These are phyloP conservation scores for Nannochloropsis granulata DNA, from an alignment of 108 stramenopile genomes.

Conservation along the genomic window DNA sequence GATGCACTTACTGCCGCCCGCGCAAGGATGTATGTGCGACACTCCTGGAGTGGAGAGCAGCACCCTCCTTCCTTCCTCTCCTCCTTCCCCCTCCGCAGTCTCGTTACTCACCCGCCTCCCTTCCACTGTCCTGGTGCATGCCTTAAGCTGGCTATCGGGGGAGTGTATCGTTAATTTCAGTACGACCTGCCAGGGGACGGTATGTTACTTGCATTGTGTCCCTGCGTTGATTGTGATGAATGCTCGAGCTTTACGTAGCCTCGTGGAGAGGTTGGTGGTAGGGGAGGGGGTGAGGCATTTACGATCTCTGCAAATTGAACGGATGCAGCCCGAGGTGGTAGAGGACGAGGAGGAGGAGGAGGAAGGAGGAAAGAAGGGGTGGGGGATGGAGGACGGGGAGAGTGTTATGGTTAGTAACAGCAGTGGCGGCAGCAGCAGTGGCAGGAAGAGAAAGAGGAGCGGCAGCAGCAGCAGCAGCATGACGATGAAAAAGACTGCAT, in stretches of 20 bases:
- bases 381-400: neutral
- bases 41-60: too few relatives aligned
- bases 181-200: neutral
- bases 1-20: too few relatives aligned
- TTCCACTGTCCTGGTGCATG: neutral
- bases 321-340: neutral
- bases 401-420: neutral
- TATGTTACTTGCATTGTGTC: neutral
- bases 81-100: neutral
- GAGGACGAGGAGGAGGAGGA: neutral
- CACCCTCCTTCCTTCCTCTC: too few relatives aligned
- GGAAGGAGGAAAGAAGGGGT: neutral
- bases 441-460: neutral
- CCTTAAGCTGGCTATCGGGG: neutral
- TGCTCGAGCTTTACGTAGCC: neutral
- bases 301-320: neutral
- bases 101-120: neutral
- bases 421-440: neutral
- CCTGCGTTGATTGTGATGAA: neutral
- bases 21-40: too few relatives aligned
- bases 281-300: neutral
- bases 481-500: neutral
- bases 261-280: neutral
- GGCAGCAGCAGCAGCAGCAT: too few relatives aligned
- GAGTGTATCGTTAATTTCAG: neutral